These are phyloP conservation scores for Hamamelis virginiana DNA, from an alignment of 164 flowering plant genomes.

Conservation along the genomic window DNA sequence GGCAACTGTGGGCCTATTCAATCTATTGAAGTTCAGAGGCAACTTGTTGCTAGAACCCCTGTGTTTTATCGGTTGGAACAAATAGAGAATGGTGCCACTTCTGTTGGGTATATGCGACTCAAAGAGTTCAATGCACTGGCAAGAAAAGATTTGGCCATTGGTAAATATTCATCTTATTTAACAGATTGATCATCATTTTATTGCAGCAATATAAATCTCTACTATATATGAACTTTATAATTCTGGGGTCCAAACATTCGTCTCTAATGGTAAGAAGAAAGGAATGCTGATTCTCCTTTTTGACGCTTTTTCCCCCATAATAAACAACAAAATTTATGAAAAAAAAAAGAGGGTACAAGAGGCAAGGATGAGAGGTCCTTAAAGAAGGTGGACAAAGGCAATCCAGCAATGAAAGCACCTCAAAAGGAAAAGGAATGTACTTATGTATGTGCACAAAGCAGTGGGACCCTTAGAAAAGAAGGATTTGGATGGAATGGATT, in stretches of 20 bases:
- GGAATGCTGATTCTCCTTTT: not conserved
- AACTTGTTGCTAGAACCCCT: constrained; percentile 85
- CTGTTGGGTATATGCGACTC: constrained; percentile 85
- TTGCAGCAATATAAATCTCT: too few species aligned
- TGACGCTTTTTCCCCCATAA: not conserved
- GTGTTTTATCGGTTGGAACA: constrained; percentile 83
- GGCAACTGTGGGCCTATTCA: constrained; percentile 84
- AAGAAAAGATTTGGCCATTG: constrained; percentile 84
- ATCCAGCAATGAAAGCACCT: too few species aligned
- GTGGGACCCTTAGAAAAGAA: too few species aligned
- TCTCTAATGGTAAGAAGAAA: not conserved
- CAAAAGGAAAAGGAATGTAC: too few species aligned
- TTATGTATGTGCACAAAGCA: too few species aligned
- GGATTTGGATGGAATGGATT: too few species aligned
- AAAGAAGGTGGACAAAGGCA: too few species aligned
- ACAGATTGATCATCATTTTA: not conserved
- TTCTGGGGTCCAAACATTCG: not conserved
- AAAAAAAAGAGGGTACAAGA: too few species aligned
- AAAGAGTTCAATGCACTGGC: constrained; percentile 99
- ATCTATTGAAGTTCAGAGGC: constrained; percentile 67
- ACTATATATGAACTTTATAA: too few species aligned
- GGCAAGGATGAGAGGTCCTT: too few species aligned
- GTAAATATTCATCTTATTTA: constrained; percentile 34
- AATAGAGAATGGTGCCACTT: constrained; percentile 47
- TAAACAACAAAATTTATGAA: too few species aligned